These are phyloP conservation scores for Plasmodium vinckei DNA, from an alignment of 169 alveolate species.

Conservation along the genomic window DNA sequence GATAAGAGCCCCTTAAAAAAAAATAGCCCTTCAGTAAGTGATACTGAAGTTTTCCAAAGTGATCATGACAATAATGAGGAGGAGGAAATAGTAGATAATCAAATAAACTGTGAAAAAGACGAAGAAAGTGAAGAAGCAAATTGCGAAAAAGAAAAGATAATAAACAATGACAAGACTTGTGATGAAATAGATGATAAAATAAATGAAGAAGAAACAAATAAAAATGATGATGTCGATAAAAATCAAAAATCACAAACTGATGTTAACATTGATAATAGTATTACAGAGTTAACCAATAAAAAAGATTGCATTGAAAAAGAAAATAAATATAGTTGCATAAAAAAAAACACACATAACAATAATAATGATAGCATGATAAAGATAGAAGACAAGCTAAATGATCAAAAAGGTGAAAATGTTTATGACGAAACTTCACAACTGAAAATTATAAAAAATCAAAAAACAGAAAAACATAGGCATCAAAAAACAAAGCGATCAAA, in stretches of 20 bases:
- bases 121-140: not conserved
- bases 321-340: constrained; percentile 13
- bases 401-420: constrained; percentile 3
- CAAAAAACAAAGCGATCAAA: constrained; percentile 43
- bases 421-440: not conserved
- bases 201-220: constrained; percentile 11
- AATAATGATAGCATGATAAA: not conserved
- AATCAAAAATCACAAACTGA: not conserved
- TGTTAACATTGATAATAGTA: constrained; percentile 12
- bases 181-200: not conserved
- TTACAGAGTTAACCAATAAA: constrained; percentile 10
- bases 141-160: not conserved
- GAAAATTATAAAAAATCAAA: constrained; percentile 9
- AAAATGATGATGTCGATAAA: not conserved
- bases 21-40: not conserved
- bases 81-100: not conserved
- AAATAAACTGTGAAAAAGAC: not conserved
- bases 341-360: constrained; percentile 4
- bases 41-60: too few relatives aligned
- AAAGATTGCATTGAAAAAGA: not conserved
- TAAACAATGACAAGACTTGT: not conserved
- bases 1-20: not conserved
- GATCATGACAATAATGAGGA: not conserved
- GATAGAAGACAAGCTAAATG: not conserved
- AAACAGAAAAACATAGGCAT: constrained; percentile 6